phyloP scores from a whole-genome alignment of 352 stramenopile genomes.

The Globisporangium viniferum region DNA sequence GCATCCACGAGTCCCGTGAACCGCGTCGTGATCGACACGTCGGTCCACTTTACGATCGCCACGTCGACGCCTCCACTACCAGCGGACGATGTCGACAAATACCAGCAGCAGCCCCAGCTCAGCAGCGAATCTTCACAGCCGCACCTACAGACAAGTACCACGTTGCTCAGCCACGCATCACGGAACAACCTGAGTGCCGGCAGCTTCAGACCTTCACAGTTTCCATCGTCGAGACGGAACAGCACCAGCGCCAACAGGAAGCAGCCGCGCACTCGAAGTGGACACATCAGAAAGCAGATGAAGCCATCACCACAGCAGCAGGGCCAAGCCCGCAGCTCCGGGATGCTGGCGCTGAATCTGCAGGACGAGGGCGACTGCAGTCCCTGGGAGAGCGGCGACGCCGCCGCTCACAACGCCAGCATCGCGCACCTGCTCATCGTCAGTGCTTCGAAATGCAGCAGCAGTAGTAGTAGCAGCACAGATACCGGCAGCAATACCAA shows the following conservation, averaged over 20 bases:
- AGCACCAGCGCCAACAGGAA: constrained; percentile 16
- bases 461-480: neutral
- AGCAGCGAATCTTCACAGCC: neutral
- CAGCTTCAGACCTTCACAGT: neutral
- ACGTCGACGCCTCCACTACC: neutral
- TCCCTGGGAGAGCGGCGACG: constrained; percentile 13
- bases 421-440: constrained; percentile 3
- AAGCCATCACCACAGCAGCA: neutral
- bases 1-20: constrained; percentile 32
- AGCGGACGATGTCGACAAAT: neutral
- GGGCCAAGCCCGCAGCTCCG: neutral
- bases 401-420: constrained; percentile 1
- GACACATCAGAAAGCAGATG: neutral
- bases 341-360: neutral
- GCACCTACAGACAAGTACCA: neutral
- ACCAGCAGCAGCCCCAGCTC: neutral
- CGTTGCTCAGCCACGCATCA: neutral
- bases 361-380: constrained; percentile 13
- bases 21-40: constrained; percentile 53
- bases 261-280: neutral
- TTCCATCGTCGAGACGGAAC: constrained; percentile 1
- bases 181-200: neutral
- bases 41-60: constrained; percentile 38
- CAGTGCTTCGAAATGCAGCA: neutral
- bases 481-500: neutral